Base-by-base conservation (phyloP, 2,329 filamentous ascomycete genomes). In the Trichophyton benhamiae region DNA sequence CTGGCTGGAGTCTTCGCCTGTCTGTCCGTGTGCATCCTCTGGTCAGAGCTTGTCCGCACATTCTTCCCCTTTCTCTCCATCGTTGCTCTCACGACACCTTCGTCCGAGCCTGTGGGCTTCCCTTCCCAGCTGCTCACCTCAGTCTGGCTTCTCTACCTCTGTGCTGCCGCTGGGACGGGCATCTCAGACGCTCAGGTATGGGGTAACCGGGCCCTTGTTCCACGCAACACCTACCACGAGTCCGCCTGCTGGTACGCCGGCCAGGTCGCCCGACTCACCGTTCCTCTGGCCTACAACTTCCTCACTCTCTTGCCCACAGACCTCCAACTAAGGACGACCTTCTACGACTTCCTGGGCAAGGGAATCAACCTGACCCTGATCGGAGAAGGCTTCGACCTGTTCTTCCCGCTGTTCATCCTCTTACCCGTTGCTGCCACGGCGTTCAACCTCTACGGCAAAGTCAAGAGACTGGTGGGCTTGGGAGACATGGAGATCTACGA, bases 121-220 rank as follows among this genome's bases (percentile, higher is more conserved):
- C 87, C 86, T 1, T 90, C 91, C 3, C 94, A 99, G 72, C 73
- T 91, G 52, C 87, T 92, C 57, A 88, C 92, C 0, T 86, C 90
- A 1, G 78, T 84, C 13, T 99, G 94, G 94, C 86, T 99, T 63
- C 80, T 91, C 62, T 99, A 99, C 78, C 99, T 99, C 94, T 95
- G 89, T 72, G 81, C 88, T 13, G 91, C 91, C 55, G 90, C 94
- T 3, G 82, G 97, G 58, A 88, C 85, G 62, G 91, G 91, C 6
- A 86, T 99, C 69, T 90, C 87, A 13, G 90, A 96, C 71, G 89
- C 96, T 68, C 95, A 94, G 70, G 91, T 96, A n/a, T 99, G 94
- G 94, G 88, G 94, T 61, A 94, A 95, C 57, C 85, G 94, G 38
- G 92, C 94, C 0, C 80, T 99, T 4, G 92, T 97, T 55, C 85